phyloP scores from a whole-genome alignment of 371 early-diverging fungal species.

The Mucor plumbeus region DNA sequence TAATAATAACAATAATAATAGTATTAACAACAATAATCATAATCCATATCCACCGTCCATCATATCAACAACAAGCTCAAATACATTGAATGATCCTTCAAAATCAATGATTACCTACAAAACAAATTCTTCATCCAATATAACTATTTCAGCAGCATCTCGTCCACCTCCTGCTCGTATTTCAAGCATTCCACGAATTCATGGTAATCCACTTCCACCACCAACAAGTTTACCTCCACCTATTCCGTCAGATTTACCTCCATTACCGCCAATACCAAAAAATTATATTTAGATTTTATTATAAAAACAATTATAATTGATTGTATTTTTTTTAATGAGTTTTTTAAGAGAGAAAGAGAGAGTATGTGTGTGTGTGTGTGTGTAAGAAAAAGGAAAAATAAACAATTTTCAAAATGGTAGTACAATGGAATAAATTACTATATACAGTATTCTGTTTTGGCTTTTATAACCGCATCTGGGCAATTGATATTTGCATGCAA shows the following conservation, averaged over 20 bases:
- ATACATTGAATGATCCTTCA: constrained; percentile 11
- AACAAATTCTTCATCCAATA: constrained; percentile 4
- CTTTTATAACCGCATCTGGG: constrained; percentile 11
- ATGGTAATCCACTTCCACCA: constrained; percentile 32
- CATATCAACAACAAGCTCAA: constrained; percentile 15
- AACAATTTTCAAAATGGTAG: not conserved
- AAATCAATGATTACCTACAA: not conserved
- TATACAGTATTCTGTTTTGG: constrained; percentile 10
- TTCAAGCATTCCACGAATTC: constrained; percentile 29
- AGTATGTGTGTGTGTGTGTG: too few species aligned
- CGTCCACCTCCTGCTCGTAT: constrained; percentile 21
- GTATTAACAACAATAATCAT: not conserved
- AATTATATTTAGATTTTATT: constrained; percentile 4
- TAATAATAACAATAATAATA: not conserved
- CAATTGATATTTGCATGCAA: not conserved
- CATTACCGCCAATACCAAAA: constrained; percentile 23
- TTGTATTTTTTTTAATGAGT: not conserved
- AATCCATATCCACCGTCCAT: not conserved
- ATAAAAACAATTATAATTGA: not conserved
- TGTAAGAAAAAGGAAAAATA: not conserved
- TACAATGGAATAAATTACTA: constrained; percentile 1
- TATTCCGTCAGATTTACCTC: constrained; percentile 32
- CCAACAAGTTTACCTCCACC: constrained; percentile 37
- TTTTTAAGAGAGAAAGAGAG: not conserved
- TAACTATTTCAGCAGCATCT: not conserved